A percentile compares a stretch with the other conserved stretches of the same genome.
Conservation (phyloP, 352 stramenopile species). For the Pythium graminicola region DNA sequence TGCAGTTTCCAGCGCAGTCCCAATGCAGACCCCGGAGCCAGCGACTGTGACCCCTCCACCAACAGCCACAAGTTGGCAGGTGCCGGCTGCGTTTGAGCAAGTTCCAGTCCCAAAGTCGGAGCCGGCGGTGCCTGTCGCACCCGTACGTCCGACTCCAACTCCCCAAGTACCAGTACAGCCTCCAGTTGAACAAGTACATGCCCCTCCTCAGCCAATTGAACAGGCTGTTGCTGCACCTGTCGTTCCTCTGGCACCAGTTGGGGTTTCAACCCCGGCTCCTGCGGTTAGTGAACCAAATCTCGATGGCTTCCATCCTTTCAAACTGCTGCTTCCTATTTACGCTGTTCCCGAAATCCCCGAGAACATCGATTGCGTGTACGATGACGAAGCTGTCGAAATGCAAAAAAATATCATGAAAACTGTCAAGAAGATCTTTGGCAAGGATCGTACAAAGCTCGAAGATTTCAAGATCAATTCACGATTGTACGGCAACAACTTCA, state of each 20-base stretch:
- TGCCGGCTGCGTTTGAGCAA: no score
- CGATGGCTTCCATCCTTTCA: conserved; percentile 40
- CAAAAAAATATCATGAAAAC: conserved; percentile 68
- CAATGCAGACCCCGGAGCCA: no score
- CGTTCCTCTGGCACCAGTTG: background rate
- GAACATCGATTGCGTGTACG: conserved; percentile 50
- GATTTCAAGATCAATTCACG: conserved; percentile 81
- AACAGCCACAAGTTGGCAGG: no score
- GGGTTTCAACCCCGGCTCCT: background rate
- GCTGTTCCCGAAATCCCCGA: conserved; percentile 42
- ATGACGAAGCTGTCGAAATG: conserved; percentile 52
- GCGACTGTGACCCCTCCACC: background rate
- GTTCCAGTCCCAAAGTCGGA: background rate
- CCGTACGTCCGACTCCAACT: background rate
- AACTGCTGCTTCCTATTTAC: conserved; percentile 42
- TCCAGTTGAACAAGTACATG: background rate
- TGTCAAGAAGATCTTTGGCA: conserved; percentile 60
- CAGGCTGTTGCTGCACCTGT: background rate
- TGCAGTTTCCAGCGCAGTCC: no score
- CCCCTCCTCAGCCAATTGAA: background rate
- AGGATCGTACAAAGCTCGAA: conserved; percentile 46
- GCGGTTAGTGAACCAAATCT: background rate
- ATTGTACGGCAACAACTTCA: conserved; percentile 73
- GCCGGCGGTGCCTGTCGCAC: background rate
- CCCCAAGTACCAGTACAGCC: background rate